Conservation (phyloP, 2,329 filamentous ascomycete genomes). For the Fusarium albosuccineum region DNA sequence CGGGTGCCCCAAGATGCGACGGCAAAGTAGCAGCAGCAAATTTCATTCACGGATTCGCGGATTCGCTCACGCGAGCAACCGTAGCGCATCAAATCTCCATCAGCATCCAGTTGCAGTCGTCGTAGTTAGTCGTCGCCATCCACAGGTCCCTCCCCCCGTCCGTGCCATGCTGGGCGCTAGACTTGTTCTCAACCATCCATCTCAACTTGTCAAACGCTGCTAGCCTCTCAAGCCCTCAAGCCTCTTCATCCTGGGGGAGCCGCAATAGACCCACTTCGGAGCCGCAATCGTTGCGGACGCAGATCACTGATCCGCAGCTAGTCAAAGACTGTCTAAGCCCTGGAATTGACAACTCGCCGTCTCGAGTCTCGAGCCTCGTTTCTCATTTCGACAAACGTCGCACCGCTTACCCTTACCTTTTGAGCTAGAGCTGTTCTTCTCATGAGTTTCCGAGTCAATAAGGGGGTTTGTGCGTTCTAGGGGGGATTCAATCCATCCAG, state of each 20-base stretch:
- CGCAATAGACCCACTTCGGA: conserved; percentile 47
- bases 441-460: conserved; percentile 13
- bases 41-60: conserved; percentile 26
- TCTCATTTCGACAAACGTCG: conserved; percentile 24
- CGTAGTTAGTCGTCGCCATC: not conserved
- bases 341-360: conserved; percentile 35
- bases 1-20: not conserved
- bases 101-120: conserved; percentile 9
- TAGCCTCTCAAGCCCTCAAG: conserved; percentile 19
- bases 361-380: conserved; percentile 28
- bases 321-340: conserved; percentile 24
- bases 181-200: not conserved
- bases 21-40: conserved; percentile 5
- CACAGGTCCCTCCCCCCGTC: conserved; percentile 16
- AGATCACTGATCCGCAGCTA: conserved; percentile 48
- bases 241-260: conserved; percentile 42
- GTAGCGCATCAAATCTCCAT: conserved; percentile 20
- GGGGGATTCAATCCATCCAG: conserved; percentile 21
- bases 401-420: conserved; percentile 7
- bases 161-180: conserved; percentile 27
- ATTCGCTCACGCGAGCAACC: conserved; percentile 33
- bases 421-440: not conserved
- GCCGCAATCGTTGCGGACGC: conserved; percentile 45
- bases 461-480: conserved; percentile 28
- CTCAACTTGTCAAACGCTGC: conserved; percentile 32